A percentile compares a stretch with the other conserved stretches of the same genome.
Evolutionary conservation across 2,329 filamentous ascomycete species (phyloP).

Genomic region (Trichoderma hamatum): DNA sequence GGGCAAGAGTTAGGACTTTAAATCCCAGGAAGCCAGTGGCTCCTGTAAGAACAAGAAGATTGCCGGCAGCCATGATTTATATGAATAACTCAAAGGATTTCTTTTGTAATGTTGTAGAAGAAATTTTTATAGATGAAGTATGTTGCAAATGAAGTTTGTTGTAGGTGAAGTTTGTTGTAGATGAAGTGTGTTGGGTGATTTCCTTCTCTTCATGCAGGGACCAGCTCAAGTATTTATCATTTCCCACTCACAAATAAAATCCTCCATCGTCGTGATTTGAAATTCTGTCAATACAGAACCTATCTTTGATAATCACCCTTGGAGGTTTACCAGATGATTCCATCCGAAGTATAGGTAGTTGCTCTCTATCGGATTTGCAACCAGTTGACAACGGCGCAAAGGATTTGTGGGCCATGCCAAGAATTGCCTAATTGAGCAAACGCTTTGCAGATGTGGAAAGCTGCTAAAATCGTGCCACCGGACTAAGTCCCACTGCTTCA

Average conservation of each 20-base stretch:
- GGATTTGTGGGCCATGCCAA: neutral
- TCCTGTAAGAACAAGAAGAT: neutral
- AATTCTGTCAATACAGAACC: neutral
- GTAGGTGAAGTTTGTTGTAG: neutral
- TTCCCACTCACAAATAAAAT: neutral
- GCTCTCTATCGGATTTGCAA: neutral
- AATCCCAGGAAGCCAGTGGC: neutral
- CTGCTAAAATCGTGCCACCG: neutral
- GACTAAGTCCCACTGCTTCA: no score
- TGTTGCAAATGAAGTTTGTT: neutral
- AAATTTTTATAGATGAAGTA: no score
- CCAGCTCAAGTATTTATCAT: neutral
- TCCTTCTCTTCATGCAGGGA: neutral
- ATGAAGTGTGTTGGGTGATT: neutral
- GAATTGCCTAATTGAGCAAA: neutral
- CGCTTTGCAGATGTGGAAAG: neutral
- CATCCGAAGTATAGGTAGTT: neutral
- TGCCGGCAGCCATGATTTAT: neutral
- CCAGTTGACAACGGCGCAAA: no score
- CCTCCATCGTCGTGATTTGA: neutral
- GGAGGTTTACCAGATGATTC: neutral
- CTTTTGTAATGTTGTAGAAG: no score
- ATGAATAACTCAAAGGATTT: no score
- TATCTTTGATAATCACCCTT: neutral
- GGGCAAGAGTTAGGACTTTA: neutral